phyloP scores from a whole-genome alignment of 2,329 filamentous ascomycete genomes.

The Ambrosiella xylebori region DNA sequence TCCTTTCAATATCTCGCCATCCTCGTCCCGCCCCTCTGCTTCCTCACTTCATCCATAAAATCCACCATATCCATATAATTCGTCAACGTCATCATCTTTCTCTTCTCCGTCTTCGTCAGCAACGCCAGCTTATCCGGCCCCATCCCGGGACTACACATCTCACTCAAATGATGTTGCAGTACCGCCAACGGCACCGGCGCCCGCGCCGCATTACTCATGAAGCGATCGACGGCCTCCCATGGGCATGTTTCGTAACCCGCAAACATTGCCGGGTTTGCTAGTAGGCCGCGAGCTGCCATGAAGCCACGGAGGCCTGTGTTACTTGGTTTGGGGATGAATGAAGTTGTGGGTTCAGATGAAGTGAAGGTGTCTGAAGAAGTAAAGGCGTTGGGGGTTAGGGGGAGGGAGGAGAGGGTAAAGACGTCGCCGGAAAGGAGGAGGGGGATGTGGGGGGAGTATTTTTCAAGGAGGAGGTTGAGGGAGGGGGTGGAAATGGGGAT shows the following conservation, averaged over 20 bases:
- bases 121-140: constrained; percentile 32
- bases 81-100: constrained; percentile 28
- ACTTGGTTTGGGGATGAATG: constrained; percentile 18
- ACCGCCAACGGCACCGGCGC: constrained; percentile 46
- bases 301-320: constrained; percentile 40
- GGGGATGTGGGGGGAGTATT: constrained; percentile 37
- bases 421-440: constrained; percentile 54
- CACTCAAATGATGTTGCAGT: constrained; percentile 45
- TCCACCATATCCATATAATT: constrained; percentile 43
- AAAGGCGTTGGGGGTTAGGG: constrained; percentile 18
- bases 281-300: constrained; percentile 52
- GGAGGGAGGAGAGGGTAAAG: constrained; percentile 37
- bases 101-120: constrained; percentile 39
- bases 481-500: constrained; percentile 44
- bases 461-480: constrained; percentile 36
- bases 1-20: not conserved
- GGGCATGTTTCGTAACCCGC: constrained; percentile 38
- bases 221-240: constrained; percentile 44
- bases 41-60: constrained; percentile 36
- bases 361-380: constrained; percentile 15
- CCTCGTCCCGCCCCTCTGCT: constrained; percentile 14
- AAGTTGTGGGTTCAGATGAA: constrained; percentile 16
- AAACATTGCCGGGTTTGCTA: constrained; percentile 52
- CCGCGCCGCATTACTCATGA: constrained; percentile 40
- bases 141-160: constrained; percentile 47